phyloP scores from a whole-genome alignment of 2,329 filamentous ascomycete species.

The Paecilomyces niveus region DNA sequence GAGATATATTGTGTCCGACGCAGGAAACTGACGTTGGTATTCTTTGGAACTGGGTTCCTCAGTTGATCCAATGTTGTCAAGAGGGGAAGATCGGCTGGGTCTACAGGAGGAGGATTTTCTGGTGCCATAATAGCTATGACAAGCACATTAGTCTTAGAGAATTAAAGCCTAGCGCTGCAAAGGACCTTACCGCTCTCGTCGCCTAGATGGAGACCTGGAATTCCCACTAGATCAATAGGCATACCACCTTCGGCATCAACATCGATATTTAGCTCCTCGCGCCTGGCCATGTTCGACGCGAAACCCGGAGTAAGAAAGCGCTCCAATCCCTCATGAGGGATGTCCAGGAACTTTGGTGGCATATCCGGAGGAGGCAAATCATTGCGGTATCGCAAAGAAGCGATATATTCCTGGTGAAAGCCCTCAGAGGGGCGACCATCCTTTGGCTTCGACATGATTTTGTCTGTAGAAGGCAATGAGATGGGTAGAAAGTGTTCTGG shows the following conservation, averaged over 20 bases:
- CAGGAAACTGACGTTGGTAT: constrained; percentile 82
- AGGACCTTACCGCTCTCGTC: constrained; percentile 75
- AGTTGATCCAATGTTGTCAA: constrained; percentile 77
- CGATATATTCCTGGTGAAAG: constrained; percentile 93
- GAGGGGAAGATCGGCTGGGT: constrained; percentile 77
- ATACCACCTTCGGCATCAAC: constrained; percentile 96
- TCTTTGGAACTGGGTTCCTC: constrained; percentile 71
- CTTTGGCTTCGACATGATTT: constrained; percentile 33
- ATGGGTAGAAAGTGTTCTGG: not conserved
- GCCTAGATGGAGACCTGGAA: constrained; percentile 89
- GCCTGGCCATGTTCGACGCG: constrained; percentile 78
- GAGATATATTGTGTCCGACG: constrained; percentile 90
- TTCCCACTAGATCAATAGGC: constrained; percentile 90
- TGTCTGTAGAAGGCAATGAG: not conserved
- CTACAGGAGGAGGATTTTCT: constrained; percentile 61
- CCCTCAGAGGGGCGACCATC: constrained; percentile 31
- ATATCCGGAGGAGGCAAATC: constrained; percentile 88
- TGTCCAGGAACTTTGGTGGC: constrained; percentile 92
- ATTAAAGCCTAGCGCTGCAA: constrained; percentile 3
- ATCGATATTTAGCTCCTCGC: constrained; percentile 93
- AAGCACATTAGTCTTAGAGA: constrained; percentile 12
- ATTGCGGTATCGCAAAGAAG: constrained; percentile 91
- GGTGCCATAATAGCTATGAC: constrained; percentile 71
- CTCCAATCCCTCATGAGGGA: constrained; percentile 84
- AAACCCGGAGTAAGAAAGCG: constrained; percentile 89